Conservation (phyloP, 257 asterid species). For the Paulownia fortunei region DNA sequence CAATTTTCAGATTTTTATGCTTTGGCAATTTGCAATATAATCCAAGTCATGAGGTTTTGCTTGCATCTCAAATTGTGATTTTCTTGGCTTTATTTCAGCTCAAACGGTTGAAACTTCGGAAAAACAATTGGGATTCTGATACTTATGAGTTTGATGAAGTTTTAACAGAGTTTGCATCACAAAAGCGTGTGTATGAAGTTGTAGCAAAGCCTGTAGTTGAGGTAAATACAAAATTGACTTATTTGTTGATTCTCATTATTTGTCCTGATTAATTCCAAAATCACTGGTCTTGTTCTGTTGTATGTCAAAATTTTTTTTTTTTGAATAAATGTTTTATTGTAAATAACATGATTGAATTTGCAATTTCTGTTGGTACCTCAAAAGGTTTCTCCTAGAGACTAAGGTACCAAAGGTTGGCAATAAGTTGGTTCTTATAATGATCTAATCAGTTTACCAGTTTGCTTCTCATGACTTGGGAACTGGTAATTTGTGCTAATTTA, state of each 20-base stretch:
- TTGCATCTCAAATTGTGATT: conserved; percentile 1
- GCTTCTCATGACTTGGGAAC: neutral
- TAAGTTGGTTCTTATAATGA: neutral
- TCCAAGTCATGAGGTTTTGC: neutral
- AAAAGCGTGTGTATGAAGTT: conserved; percentile 89
- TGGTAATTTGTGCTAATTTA: conserved; percentile 1
- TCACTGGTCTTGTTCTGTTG: neutral
- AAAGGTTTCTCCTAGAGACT: neutral
- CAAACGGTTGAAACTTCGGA: conserved; percentile 78
- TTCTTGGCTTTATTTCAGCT: conserved; percentile 54
- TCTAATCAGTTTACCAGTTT: neutral
- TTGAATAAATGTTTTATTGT: neutral
- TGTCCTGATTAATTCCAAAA: neutral
- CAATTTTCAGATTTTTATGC: conserved; percentile 10
- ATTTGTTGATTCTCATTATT: conserved; percentile 12
- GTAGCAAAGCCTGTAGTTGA: conserved; percentile 98
- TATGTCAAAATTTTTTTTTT: conserved; percentile 3
- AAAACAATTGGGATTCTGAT: conserved; percentile 93
- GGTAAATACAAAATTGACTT: conserved; percentile 45
- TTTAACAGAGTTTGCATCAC: conserved; percentile 83
- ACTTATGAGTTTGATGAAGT: conserved; percentile 92
- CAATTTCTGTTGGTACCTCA: neutral
- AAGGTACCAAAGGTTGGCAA: neutral
- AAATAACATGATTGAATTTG: conserved; percentile 3
- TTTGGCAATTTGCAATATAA: neutral